Evolutionary conservation across 1,284 basidiomycete genomes (phyloP), one percentile per base, ranked within the genome.

Genomic region (Testicularia cyperi): DNA sequence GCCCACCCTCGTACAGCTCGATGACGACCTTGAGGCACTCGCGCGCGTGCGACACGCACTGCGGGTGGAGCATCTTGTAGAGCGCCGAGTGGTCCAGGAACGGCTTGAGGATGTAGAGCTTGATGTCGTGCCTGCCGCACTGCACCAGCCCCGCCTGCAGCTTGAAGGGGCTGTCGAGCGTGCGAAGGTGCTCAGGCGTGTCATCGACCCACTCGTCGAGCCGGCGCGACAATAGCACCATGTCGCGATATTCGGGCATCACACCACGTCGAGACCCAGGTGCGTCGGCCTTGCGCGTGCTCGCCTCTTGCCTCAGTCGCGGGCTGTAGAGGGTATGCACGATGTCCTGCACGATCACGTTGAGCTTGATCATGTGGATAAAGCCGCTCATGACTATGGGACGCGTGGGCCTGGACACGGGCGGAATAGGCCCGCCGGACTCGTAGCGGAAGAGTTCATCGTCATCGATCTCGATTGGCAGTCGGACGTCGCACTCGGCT

Each of bases 81-180:
- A 68, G 38, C 21, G 57, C 53, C 18, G 54, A 45, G 45, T 66
- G 54, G 28, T 63, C 44, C 25, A 70, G 36, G 38, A 71, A 69
- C 3, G 68, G 69, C 48, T 70, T 72, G 52, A 67, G 57, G 33
- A 68, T 72, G 48, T 72, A 72, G 16, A 72, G 54, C 2, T 65
- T 54, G 20, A 72, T 55, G 29, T 72, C 65, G 35, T 67, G 51
- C 9, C 47, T 55, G 19, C 61, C 69, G 23, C 65, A 70, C 38
- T 49, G 48, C 28, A 72, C 41, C 26, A 72, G 15, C 0, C 53
- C 67, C 10, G 58, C 57, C 34, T 65, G 67, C 16, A 65, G 41
- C 29, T 55, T 49, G 44, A 49, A 70, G 2, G 65, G 64, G 16
- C 52, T 56, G 13, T 51, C 49, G 26, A 66, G 43, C 4, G 51